Evolutionary conservation across 2,329 filamentous ascomycete genomes (phyloP), one percentile per base, ranked within the genome.

Genomic region (Daldinia eschscholtzii): DNA sequence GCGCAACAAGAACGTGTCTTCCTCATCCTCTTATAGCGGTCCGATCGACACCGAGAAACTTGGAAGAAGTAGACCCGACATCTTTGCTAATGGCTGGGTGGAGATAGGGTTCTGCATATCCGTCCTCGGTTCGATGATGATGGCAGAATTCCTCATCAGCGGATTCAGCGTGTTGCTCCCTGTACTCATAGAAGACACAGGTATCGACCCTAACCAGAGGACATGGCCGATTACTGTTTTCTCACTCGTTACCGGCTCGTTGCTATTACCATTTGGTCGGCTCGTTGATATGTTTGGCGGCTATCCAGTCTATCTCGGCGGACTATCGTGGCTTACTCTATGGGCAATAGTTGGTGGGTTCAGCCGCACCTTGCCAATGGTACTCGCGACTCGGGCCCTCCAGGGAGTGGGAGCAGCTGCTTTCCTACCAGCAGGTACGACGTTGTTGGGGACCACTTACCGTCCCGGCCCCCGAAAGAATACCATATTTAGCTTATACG

Each of bases 131-230:
- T 87, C 85, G 26, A 86, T 87, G 76, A 83, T 88, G 53, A 79
- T 88, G 23, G 63, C 87, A 82, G 91, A 93, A 80, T 93, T 90
- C 79, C 91, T 90, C 73, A 86, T 94, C 52, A 91, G 89, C 37
- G 92, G 92, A 41, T 95, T 94, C 75, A 86, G 85, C 58, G 89
- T 90, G 69, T 86, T 94, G 30, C 80, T 94, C 0, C 92, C 92
- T 0, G 87, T 87, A 0, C 78, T 94, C 2, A 82, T 88, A 4
- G 75, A 79, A 18, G 84, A 88, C 2, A 83, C 94, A 2, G 67
- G 88, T 46, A 93, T 94, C 50, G 65, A 67, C 87, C 91, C 0
- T 82, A 77, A 76, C 85, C 74, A 60, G 88, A 80, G 88, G 80
- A 92, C 80, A 81, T 92, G 87, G 91, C 91, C 78, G 76, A 87